phyloP scores from a whole-genome alignment of 2,329 filamentous ascomycete species.

The Fusarium sp. region DNA sequence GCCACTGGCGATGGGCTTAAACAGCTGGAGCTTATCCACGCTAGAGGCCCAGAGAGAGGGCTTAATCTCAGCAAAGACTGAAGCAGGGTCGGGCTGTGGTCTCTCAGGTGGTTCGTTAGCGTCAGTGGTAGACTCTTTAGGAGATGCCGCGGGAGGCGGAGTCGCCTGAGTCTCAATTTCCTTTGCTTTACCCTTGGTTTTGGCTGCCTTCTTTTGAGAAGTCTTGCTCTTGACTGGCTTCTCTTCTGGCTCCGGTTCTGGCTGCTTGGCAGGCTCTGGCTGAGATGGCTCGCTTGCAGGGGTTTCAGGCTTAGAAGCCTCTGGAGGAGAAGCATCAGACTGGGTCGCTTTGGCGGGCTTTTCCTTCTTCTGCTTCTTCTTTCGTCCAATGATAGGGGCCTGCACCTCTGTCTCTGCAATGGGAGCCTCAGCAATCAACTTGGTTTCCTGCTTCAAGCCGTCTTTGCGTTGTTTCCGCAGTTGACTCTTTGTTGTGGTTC shows the following conservation, averaged over 20 bases:
- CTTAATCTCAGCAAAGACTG: conserved; percentile 54
- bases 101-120: conserved; percentile 46
- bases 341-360: conserved; percentile 55
- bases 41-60: conserved; percentile 50
- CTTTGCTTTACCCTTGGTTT: conserved; percentile 50
- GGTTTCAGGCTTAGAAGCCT: conserved; percentile 34
- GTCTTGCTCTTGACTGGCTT: conserved; percentile 47
- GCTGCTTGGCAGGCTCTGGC: conserved; percentile 14
- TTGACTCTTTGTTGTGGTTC: conserved; percentile 80
- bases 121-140: conserved; percentile 35
- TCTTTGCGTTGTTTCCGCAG: conserved; percentile 82
- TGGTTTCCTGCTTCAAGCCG: conserved; percentile 72
- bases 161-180: conserved; percentile 37
- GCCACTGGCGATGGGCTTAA: conserved; percentile 52
- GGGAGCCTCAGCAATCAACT: conserved; percentile 63
- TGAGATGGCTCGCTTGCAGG: conserved; percentile 6
- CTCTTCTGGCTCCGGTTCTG: conserved; percentile 37
- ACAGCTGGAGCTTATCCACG: conserved; percentile 53
- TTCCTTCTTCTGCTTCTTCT: conserved; percentile 88
- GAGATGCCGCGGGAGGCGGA: conserved; percentile 34
- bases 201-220: conserved; percentile 49
- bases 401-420: conserved; percentile 68
- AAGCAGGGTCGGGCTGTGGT: conserved; percentile 49
- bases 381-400: conserved; percentile 81
- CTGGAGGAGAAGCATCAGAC: conserved; percentile 17